Conservation (phyloP, 805 yeast species). For the Nakazawaea holstii region DNA sequence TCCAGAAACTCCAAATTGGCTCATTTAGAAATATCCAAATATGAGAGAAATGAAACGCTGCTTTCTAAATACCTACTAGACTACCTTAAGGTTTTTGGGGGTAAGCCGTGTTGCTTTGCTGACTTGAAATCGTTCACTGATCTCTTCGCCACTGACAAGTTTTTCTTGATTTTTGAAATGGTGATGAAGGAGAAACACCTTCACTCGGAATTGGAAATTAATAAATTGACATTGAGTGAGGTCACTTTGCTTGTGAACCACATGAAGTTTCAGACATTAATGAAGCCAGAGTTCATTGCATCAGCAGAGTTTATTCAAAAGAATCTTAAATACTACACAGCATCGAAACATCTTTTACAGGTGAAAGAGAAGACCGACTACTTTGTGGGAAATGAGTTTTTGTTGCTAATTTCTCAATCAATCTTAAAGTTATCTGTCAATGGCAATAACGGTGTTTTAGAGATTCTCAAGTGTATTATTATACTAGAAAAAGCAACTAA, state of each 20-base stretch:
- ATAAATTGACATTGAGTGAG: constrained; percentile 17
- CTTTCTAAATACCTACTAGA: constrained; percentile 22
- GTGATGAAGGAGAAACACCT: constrained; percentile 13
- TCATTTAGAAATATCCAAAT: constrained; percentile 34
- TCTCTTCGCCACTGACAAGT: not conserved
- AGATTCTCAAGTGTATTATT: constrained; percentile 35
- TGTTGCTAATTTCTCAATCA: constrained; percentile 47
- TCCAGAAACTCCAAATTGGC: constrained; percentile 59
- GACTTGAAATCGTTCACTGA: constrained; percentile 43
- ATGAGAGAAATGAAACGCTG: constrained; percentile 11
- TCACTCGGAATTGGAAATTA: constrained; percentile 1
- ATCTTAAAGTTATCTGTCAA: constrained; percentile 15
- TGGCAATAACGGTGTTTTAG: constrained; percentile 14
- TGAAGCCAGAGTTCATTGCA: constrained; percentile 18
- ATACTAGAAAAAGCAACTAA: constrained; percentile 52
- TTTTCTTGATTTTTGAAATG: constrained; percentile 9
- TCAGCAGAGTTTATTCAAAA: constrained; percentile 21
- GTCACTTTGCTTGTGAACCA: constrained; percentile 24
- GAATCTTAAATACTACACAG: constrained; percentile 33
- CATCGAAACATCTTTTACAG: constrained; percentile 29
- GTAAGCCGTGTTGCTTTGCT: constrained; percentile 59
- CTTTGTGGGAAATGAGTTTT: constrained; percentile 61
- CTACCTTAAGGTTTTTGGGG: constrained; percentile 42
- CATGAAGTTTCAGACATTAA: constrained; percentile 40
- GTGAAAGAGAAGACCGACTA: constrained; percentile 58